Base-by-base conservation (phyloP, 768 basidiomycete species). In the Lenzites betulinus region DNA sequence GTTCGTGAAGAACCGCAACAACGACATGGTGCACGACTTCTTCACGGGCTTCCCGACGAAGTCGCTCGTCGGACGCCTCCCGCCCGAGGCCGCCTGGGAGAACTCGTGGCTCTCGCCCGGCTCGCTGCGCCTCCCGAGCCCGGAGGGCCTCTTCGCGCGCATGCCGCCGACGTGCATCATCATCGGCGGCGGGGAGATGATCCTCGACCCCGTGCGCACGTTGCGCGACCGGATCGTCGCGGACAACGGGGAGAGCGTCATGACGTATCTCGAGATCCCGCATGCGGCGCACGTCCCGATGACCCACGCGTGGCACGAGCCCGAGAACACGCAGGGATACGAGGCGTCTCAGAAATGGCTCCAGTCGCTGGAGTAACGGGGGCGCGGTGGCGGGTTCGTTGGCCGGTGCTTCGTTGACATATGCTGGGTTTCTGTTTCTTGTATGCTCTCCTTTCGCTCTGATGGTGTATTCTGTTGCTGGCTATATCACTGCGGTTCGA, bases 81-180 rank as follows among this genome's bases (percentile, higher is more conserved):
- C 60, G 16, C 22, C 18, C 3, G 59, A 54, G 22, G 36, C 42
- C 16, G 52, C 53, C 16, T 26, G 30, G 38, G 33, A 50, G 54
- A 60, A 59, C 50, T 36, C 39, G 18, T 65, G 60, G 55, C 44
- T 62, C 41, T 61, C 59, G 11, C 56, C 64, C 18, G 60, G 51
- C 1, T 58, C 64, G 13, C 36, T 38, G 15, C 38, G 28, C 41
- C 18, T 47, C 20, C 47, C 49, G 39, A 7, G 35, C 23, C 41
- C 54, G 13, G 46, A 48, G 30, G 55, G 55, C 8, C 6, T 46
- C n/a, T 74, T 70, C 56, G n/a, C 7, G 42, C 51, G 61, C 26
- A 66, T 73, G 46, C 69, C 74, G 8, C 60, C 59, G 30, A 74
- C 74, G 20, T 62, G 58, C 35, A 60, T 75, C 20, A 55, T 73